Evolutionary conservation across 805 yeast species (phyloP).

Genomic region (Zygoascus ofunaensis): DNA sequence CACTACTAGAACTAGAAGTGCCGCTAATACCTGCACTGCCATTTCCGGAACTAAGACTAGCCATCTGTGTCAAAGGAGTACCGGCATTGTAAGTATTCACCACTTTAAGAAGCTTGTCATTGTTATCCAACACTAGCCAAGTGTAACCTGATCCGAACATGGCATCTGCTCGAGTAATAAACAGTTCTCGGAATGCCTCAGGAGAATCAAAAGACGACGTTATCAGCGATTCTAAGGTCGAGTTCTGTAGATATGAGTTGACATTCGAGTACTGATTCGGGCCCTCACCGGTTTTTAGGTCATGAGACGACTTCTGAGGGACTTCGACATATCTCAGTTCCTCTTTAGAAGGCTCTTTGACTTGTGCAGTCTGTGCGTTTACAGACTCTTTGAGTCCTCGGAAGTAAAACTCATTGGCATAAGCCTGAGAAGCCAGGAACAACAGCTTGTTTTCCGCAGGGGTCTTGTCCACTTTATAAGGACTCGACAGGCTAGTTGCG

Average conservation of each 20-base stretch:
- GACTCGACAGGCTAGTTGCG: slow-evolving; percentile 6
- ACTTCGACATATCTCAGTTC: slow-evolving; percentile 21
- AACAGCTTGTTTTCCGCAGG: slow-evolving; percentile 5
- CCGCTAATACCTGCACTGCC: slow-evolving; percentile 5
- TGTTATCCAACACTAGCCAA: slow-evolving; percentile 59
- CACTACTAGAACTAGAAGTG: background rate
- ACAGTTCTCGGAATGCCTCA: slow-evolving; percentile 64
- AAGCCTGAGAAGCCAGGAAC: slow-evolving; percentile 71
- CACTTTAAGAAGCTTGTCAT: slow-evolving; percentile 40
- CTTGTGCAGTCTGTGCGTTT: slow-evolving; percentile 18
- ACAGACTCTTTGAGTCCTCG: slow-evolving; percentile 17
- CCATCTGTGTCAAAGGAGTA: slow-evolving; percentile 44
- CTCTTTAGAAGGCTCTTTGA: slow-evolving; percentile 14
- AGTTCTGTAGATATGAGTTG: background rate
- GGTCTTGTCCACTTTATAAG: background rate
- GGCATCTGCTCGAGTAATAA: slow-evolving; percentile 61
- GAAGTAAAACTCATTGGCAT: slow-evolving; percentile 84
- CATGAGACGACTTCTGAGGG: slow-evolving; percentile 31
- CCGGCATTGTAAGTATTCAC: slow-evolving; percentile 90
- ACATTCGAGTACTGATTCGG: slow-evolving; percentile 2
- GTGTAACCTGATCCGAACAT: slow-evolving; percentile 87
- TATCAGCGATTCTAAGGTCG: slow-evolving; percentile 11
- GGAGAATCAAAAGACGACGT: slow-evolving; percentile 61
- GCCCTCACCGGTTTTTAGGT: slow-evolving; percentile 17
- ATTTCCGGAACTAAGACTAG: background rate